These are phyloP conservation scores for Mycena indigotica DNA, from an alignment of 768 basidiomycete species.

Conservation along the genomic window DNA sequence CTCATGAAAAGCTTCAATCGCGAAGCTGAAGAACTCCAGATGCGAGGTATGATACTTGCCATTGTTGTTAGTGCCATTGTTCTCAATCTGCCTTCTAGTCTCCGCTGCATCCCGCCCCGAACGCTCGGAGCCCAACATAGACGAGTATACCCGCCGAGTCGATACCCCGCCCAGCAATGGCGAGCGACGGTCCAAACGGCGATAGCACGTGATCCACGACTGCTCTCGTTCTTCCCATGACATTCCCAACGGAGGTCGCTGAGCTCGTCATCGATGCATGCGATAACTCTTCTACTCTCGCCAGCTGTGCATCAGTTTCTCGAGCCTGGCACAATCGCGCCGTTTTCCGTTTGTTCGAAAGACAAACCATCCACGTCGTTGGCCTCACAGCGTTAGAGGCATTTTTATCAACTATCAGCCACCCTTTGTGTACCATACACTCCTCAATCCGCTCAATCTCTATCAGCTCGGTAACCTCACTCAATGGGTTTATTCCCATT, in stretches of 20 bases:
- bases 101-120: not conserved
- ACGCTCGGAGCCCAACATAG: not conserved
- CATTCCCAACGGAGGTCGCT: slow-evolving; percentile 17
- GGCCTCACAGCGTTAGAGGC: slow-evolving; percentile 13
- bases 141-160: not conserved
- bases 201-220: not conserved
- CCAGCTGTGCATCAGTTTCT: slow-evolving; percentile 19
- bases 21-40: slow-evolving; percentile 70
- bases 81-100: not conserved
- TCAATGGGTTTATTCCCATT: slow-evolving; percentile 13
- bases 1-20: slow-evolving; percentile 79
- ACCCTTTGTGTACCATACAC: slow-evolving; percentile 14
- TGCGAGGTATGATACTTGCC: slow-evolving; percentile 54
- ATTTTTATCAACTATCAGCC: slow-evolving; percentile 12
- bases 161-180: not conserved
- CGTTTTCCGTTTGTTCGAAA: slow-evolving; percentile 15
- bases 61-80: not conserved
- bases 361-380: slow-evolving; percentile 6
- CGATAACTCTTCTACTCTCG: not conserved
- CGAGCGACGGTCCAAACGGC: not conserved
- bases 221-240: slow-evolving; percentile 1
- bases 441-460: slow-evolving; percentile 14
- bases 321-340: slow-evolving; percentile 18
- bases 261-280: slow-evolving; percentile 19
- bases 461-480: slow-evolving; percentile 1